Base-by-base conservation (phyloP, 768 basidiomycete species). In the Exsudoporus frostii region DNA sequence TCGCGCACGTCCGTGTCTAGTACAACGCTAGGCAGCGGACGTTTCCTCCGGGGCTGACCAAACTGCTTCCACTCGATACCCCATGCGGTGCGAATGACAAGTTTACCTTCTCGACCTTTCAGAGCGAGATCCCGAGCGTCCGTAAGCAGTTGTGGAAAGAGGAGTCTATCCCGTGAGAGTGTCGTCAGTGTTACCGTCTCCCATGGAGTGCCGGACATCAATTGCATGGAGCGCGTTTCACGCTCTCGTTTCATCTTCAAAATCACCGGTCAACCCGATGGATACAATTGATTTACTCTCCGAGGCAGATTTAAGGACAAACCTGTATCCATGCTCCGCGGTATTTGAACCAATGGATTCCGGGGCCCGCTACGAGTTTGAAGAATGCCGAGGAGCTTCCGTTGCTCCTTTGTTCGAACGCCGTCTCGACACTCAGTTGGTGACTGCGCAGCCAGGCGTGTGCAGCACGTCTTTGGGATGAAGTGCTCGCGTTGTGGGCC, bases 71-170 rank as follows among this genome's bases (percentile, higher is more conserved):
- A 99, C 61, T 98, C 94, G 30, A 86, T 88, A 0, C 93, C 93
- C 93, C 95, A 97, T 5, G 96, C 92, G 1, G 94, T 97, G 61
- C 95, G 90, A 53, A 99, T 89, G 51, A 98, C 90, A 9, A 96
- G 91, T 64, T 94, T 94, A 45, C 95, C 96, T 68, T 96, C 92
- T 56, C 93, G 89, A 0, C 81, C 86, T 30, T 76, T 80, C 76
- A 96, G 80, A 1, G 93, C 95, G 37, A 95, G 75, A 63, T 91
- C 86, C 47, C 92, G 79, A n/a, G 97, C 96, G 68, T 99, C 96
- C 2, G 81, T 71, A 4, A 99, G 83, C 7, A 99, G 76, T 39
- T 75, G 63, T 1, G 92, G 81, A 68, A 99, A 98, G 20, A 98
- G 74, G 3, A 68, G 64, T 37, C 94, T 85, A 69, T 96, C 95